Base-by-base conservation (phyloP, 2,329 filamentous ascomycete species). In the Rhynchosporium graminicola region DNA sequence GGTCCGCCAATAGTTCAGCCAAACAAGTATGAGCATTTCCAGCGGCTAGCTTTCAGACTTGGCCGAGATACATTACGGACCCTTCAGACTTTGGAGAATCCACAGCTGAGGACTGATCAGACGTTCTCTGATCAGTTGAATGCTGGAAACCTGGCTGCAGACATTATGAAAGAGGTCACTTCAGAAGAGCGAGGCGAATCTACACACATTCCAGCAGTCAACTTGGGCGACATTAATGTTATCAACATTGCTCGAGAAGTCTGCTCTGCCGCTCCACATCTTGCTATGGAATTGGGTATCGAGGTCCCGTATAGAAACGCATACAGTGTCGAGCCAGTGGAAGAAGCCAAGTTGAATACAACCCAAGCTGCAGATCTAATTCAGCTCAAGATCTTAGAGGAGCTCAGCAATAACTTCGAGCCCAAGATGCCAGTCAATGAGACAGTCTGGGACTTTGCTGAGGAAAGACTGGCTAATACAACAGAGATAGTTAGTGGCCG, bases 371-470 rank as follows among this genome's bases (percentile, higher is more conserved):
- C 61, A 0, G 48, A 54, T 12, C 26, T 71, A 9, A 45, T 72
- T 6, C 70, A 72, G 47, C 66, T 67, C 54, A 66, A 73, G 54
- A 61, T 71, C n/a, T 26, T 72, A 3, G 67, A 71, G 40, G 72
- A 73, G 48, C 15, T 64, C 6, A 70, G 67, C 57, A 72, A 72
- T 38, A 70, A 70, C 33, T 72, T 70, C 65, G 71, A 73, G 40
- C 58, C 63, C 4, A 51, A 65, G 3, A 71, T 72, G 40, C 69
- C 70, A 2, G 67, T 68, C 20, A 63, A 67, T 7, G 70, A 73
- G 36, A 61, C 65, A 5, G 65, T 72, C 3, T 73, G 72, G 72
- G 66, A 68, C 28, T 73, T 73, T 57, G 69, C 69, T 4, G 38
- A 47, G 1, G 57, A 63, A 8, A 56, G 67, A 10, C 13, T 68